These are phyloP conservation scores for Ascosphaera apis DNA, from an alignment of 2,329 filamentous ascomycete genomes.

Conservation along the genomic window DNA sequence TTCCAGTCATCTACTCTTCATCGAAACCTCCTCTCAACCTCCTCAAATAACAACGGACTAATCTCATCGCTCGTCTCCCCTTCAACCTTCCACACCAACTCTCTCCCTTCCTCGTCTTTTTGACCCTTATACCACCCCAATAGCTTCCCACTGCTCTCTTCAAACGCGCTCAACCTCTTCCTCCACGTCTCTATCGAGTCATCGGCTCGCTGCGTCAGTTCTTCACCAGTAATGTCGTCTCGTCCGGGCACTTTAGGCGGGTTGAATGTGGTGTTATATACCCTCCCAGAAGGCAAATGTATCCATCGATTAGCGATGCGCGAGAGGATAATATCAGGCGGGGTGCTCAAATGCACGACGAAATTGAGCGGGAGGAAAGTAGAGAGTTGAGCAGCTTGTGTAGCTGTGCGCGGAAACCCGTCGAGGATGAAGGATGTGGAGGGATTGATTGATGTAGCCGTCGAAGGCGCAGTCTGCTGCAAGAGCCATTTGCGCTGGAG, in stretches of 20 bases:
- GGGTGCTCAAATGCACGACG: conserved; percentile 68
- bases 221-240: conserved; percentile 82
- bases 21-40: conserved; percentile 59
- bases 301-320: conserved; percentile 86
- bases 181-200: conserved; percentile 76
- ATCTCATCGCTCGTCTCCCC: conserved; percentile 91
- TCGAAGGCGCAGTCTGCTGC: conserved; percentile 18
- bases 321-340: conserved; percentile 63
- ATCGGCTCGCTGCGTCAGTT: conserved; percentile 58
- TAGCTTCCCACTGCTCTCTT: conserved; percentile 63
- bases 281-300: conserved; percentile 69
- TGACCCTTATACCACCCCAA: conserved; percentile 86
- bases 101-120: conserved; percentile 54
- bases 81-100: conserved; percentile 65
- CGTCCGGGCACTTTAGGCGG: conserved; percentile 54
- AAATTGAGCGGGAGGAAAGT: conserved; percentile 80
- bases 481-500: conserved; percentile 63
- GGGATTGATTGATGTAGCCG: conserved; percentile 36
- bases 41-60: conserved; percentile 60
- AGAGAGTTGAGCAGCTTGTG: conserved; percentile 58
- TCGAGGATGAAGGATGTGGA: conserved; percentile 83
- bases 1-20: conserved; percentile 2
- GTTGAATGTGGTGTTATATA: conserved; percentile 92
- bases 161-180: conserved; percentile 56
- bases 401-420: conserved; percentile 74